Percentiles rank a stretch among this genome's conserved stretches.
Conservation (phyloP, 2,329 filamentous ascomycete genomes). For the Geoglossum cookeanum region DNA sequence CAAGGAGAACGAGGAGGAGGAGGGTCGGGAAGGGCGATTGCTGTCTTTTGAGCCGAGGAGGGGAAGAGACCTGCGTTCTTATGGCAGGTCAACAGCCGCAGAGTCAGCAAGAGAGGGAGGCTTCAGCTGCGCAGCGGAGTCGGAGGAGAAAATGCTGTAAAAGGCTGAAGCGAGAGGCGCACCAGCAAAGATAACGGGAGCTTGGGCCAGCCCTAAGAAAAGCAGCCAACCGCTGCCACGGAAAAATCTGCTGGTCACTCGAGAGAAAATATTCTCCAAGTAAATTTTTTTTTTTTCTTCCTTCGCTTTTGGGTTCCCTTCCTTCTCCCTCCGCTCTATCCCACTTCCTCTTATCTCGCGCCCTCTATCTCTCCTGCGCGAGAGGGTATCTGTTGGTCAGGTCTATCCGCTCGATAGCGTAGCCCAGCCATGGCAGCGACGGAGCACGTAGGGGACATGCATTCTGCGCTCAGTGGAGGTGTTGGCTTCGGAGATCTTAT, state of each 20-base stretch:
- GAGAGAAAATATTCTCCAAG: no score
- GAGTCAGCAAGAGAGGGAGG: no score
- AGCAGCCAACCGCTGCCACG: no score
- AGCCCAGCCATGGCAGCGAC: not conserved
- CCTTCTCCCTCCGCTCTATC: not conserved
- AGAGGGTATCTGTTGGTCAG: not conserved
- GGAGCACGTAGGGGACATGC: not conserved
- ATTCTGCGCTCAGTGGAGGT: not conserved
- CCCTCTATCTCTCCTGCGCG: not conserved
- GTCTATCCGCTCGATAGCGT: not conserved
- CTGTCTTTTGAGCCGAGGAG: no score
- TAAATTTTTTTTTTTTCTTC: not conserved
- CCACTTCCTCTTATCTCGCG: not conserved
- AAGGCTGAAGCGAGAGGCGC: not conserved
- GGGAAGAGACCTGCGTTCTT: no score
- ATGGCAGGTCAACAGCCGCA: no score
- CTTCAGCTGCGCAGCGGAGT: no score
- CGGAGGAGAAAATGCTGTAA: not conserved
- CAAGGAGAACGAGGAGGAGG: not conserved
- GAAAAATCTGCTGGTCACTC: not conserved
- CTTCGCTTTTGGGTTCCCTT: not conserved
- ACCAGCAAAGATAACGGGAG: not conserved
- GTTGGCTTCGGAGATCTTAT: not conserved
- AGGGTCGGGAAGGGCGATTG: not conserved
- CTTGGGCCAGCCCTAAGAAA: not conserved